These are phyloP conservation scores for Macrophomina tecta DNA, from an alignment of 2,329 filamentous ascomycete species.

Conservation along the genomic window DNA sequence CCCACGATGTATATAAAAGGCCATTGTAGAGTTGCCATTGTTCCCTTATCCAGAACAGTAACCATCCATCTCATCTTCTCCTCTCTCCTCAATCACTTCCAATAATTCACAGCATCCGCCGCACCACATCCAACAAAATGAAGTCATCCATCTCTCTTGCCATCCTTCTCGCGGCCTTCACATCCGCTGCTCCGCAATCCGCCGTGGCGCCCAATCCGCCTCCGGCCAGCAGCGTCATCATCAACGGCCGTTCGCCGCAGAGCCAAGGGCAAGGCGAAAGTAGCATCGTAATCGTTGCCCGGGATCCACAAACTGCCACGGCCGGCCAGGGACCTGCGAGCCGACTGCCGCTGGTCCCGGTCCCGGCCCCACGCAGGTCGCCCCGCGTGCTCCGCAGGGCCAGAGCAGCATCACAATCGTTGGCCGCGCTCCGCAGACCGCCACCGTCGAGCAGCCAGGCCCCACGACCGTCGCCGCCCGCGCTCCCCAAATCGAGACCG, in stretches of 20 bases:
- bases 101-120: background rate
- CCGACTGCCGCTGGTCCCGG: no score
- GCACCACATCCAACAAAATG: background rate
- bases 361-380: background rate
- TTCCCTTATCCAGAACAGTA: background rate
- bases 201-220: background rate
- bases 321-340: no score
- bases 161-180: background rate
- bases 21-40: background rate
- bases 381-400: background rate
- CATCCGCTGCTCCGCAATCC: background rate
- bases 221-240: background rate
- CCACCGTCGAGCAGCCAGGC: no score
- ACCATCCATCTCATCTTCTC: background rate
- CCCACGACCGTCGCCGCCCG: background rate
- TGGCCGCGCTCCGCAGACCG: no score
- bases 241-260: background rate
- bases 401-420: no score
- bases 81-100: background rate
- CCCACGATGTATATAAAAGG: background rate
- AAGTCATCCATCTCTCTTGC: background rate
- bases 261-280: background rate
- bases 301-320: background rate
- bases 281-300: background rate
- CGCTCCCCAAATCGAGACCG: background rate